Percentiles rank a stretch among this genome's conserved stretches.
Evolutionary conservation across 2,329 filamentous ascomycete genomes (phyloP).

Genomic region (Dactylellina parvicollis): DNA sequence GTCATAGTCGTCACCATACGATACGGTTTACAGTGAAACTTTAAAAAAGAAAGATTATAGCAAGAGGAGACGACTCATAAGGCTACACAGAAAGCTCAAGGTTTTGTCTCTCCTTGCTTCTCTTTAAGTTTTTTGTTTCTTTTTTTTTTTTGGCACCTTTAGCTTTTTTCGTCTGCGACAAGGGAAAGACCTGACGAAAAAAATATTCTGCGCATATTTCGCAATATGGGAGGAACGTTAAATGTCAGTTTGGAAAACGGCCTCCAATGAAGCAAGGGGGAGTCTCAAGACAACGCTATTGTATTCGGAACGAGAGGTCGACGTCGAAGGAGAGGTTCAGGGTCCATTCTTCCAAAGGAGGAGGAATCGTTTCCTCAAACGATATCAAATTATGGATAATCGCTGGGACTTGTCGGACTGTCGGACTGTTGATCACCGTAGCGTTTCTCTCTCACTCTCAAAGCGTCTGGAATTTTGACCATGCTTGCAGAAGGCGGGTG

Average conservation of each 20-base stretch:
- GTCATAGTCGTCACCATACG: not conserved
- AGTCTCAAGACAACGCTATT: constrained; percentile 5
- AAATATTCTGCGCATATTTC: constrained; percentile 17
- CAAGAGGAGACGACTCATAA: not conserved
- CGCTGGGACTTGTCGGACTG: not conserved
- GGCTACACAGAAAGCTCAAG: constrained; percentile 29
- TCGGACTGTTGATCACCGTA: constrained; percentile 11
- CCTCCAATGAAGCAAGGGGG: constrained; percentile 29
- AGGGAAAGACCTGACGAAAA: not conserved
- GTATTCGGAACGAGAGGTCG: constrained; percentile 26
- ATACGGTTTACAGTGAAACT: not conserved
- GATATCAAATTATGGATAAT: not conserved
- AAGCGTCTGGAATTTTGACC: constrained; percentile 23
- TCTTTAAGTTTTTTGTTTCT: constrained; percentile 6
- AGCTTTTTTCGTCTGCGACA: not conserved
- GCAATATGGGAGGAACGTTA: constrained; percentile 33
- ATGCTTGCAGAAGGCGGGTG: constrained; percentile 23
- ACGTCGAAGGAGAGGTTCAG: constrained; percentile 5
- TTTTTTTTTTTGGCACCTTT: not conserved
- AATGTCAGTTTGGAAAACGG: constrained; percentile 40
- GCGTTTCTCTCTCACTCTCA: not conserved
- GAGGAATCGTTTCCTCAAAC: not conserved
- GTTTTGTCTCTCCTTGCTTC: constrained; percentile 4
- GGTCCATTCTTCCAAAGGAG: constrained; percentile 5
- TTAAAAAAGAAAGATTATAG: not conserved